Conservation (phyloP, 768 basidiomycete genomes). For the Trametes gibbosa region DNA sequence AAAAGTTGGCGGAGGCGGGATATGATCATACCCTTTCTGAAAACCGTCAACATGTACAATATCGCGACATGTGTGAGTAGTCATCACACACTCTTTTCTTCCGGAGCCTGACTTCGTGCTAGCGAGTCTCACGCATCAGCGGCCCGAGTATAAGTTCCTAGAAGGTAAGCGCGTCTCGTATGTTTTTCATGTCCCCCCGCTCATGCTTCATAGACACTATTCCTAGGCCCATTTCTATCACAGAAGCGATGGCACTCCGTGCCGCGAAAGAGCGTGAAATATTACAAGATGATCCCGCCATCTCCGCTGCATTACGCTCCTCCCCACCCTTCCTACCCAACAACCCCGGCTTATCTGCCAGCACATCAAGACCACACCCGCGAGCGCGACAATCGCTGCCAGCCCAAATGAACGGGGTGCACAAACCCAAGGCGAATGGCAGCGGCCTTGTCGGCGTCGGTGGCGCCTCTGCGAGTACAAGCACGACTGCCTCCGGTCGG, state of each 20-base stretch:
- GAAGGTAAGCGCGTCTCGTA: constrained; percentile 40
- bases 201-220: constrained; percentile 51
- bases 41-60: constrained; percentile 57
- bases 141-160: constrained; percentile 73
- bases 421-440: constrained; percentile 1
- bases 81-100: not conserved
- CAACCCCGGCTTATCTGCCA: not conserved
- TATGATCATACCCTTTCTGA: constrained; percentile 61
- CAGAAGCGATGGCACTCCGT: constrained; percentile 57
- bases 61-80: constrained; percentile 72
- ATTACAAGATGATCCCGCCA: constrained; percentile 43
- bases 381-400: constrained; percentile 8
- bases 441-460: constrained; percentile 6
- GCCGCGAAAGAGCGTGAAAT: constrained; percentile 51
- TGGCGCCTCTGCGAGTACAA: constrained; percentile 1
- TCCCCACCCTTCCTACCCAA: constrained; percentile 2
- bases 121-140: constrained; percentile 61
- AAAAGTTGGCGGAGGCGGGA: constrained; percentile 67
- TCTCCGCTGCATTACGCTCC: constrained; percentile 13
- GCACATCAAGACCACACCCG: not conserved
- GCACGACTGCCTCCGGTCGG: not conserved
- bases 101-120: constrained; percentile 4
- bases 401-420: constrained; percentile 6
- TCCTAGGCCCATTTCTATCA: constrained; percentile 56
- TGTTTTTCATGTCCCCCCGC: not conserved